Evolutionary conservation across 1,284 basidiomycete species (phyloP), one percentile per base, ranked within the genome.

Genomic region (Stereum hirsutum): DNA sequence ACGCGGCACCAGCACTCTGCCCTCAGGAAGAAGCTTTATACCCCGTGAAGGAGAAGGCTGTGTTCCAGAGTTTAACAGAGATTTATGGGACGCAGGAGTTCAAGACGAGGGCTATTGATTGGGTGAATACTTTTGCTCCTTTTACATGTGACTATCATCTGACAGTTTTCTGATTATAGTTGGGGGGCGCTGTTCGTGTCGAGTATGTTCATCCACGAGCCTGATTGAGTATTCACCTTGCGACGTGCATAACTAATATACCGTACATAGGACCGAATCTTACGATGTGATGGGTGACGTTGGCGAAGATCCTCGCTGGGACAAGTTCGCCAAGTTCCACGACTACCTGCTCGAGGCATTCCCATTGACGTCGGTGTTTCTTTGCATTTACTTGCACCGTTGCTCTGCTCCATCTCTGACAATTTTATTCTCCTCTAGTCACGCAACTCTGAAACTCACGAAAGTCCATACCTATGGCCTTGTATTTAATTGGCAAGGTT

Each of bases 151-250:
- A n/a, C n/a, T n/a, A n/a, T n/a, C n/a, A n/a, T n/a, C n/a, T n/a
- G n/a, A n/a, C n/a, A n/a, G n/a, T n/a, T n/a, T n/a, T n/a, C n/a
- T n/a, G n/a, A n/a, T n/a, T n/a, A n/a, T n/a, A n/a, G n/a, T 60
- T 82, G 11, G 64, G 64, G 26, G 76, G 73, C 4, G 77, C 79
- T 1, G 57, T 66, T 5, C 49, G 55, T 30, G 56, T 68, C 25
- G 63, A 62, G 65, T 68, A 47, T 49, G 60, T 12, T n/a, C 12
- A 12, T 30, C 27, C 24, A 17, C 19, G 10, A 26, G 10, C 32
- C 4, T 43, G 15, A 12, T 24, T 35, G 21, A 23, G 21, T 24
- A 27, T 19, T 17, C 19, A 26, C 19, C 7, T 41, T 32, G 11
- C 25, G 40, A 34, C 37, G 24, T 11, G 20, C 25, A 12, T n/a